Conservation (phyloP, 192 early-diverging fungal species). For the Gaertneriomyces sp. region DNA sequence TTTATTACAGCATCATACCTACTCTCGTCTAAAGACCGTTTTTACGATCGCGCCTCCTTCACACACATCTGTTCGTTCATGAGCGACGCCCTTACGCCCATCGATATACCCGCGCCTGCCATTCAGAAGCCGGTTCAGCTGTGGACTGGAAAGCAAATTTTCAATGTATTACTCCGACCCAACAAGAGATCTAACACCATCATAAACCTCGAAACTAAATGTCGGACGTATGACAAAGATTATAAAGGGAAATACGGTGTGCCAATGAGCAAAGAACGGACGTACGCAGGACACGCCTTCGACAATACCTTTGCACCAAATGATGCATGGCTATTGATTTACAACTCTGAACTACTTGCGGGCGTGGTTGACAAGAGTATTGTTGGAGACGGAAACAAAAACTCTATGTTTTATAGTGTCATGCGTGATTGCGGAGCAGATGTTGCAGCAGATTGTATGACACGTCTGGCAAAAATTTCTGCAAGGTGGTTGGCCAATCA, state of each 20-base stretch:
- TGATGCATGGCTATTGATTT: slow-evolving; percentile 87
- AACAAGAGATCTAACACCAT: slow-evolving; percentile 61
- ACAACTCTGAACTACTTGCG: slow-evolving; percentile 92
- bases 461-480: slow-evolving; percentile 85
- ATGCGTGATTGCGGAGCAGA: slow-evolving; percentile 85
- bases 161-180: slow-evolving; percentile 84
- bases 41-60: slow-evolving; percentile 93
- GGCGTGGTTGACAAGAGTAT: slow-evolving; percentile 91
- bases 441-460: slow-evolving; percentile 90
- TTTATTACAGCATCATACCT: slow-evolving; percentile 97
- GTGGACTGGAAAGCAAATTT: slow-evolving; percentile 98
- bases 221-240: slow-evolving; percentile 54
- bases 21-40: slow-evolving; percentile 87
- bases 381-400: slow-evolving; percentile 96
- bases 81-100: slow-evolving; percentile 74
- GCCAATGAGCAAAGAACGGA: slow-evolving; percentile 48
- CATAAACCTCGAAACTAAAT: slow-evolving; percentile 88
- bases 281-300: slow-evolving; percentile 18
- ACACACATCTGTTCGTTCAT: slow-evolving; percentile 89
- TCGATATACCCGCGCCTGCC: slow-evolving; percentile 92
- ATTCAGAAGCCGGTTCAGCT: slow-evolving; percentile 83
- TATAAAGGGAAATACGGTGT: slow-evolving; percentile 47
- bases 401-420: slow-evolving; percentile 89
- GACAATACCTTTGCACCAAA: slow-evolving; percentile 68
- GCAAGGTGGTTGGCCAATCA: slow-evolving; percentile 88